Evolutionary conservation across 2,329 filamentous ascomycete species (phyloP).

Genomic region (Xylariaceae sp.): DNA sequence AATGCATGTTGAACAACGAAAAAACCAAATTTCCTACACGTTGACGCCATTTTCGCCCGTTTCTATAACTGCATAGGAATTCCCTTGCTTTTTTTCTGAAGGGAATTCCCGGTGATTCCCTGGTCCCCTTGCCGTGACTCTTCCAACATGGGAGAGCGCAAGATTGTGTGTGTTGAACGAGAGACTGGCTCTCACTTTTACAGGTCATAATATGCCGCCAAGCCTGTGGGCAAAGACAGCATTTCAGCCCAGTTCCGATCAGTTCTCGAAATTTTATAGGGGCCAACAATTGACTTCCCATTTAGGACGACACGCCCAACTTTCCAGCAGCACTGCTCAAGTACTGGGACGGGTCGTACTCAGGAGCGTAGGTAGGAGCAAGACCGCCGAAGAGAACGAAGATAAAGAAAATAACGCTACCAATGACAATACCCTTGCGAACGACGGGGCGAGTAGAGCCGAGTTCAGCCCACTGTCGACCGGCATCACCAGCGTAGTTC

Average conservation of each 20-base stretch:
- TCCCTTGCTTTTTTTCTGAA: background rate
- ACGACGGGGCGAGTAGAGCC: conserved; percentile 69
- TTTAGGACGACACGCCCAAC: conserved; percentile 36
- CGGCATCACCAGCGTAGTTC: conserved; percentile 66
- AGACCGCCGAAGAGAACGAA: conserved; percentile 66
- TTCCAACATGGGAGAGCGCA: background rate
- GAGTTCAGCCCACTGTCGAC: conserved; percentile 80
- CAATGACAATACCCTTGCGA: conserved; percentile 71
- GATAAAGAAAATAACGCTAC: conserved; percentile 55
- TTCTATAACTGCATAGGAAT: background rate
- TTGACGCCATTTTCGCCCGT: background rate
- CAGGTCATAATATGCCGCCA: too few relatives aligned
- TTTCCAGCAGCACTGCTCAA: conserved; percentile 46
- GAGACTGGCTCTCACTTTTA: background rate
- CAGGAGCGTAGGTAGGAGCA: conserved; percentile 54
- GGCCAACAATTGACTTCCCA: background rate
- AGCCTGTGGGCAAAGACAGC: too few relatives aligned
- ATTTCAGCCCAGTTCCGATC: too few relatives aligned
- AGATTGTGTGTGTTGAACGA: background rate
- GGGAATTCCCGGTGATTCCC: background rate
- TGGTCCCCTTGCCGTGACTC: background rate
- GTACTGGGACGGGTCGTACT: conserved; percentile 48
- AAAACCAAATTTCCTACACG: background rate
- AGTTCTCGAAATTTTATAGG: too few relatives aligned
- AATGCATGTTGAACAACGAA: background rate